Conservation (phyloP, 1,284 basidiomycete species). For the Ganoderma leucocontextum region DNA sequence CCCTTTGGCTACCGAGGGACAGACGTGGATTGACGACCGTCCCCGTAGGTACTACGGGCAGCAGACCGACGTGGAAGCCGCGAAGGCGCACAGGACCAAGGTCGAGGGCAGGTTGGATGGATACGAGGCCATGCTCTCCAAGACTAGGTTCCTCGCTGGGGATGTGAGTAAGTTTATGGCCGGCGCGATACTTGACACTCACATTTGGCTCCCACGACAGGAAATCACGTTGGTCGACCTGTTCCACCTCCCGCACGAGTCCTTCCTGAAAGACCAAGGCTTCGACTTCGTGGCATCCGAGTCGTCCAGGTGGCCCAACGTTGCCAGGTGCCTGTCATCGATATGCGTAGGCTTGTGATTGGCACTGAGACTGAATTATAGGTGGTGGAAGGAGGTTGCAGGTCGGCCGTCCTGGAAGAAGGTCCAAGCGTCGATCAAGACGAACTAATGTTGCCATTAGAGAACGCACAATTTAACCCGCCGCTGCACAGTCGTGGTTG, state of each 20-base stretch:
- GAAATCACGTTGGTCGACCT: not conserved
- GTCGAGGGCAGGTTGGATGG: not conserved
- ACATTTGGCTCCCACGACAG: not conserved
- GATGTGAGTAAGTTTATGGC: not conserved
- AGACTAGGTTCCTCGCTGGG: not conserved
- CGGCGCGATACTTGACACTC: not conserved
- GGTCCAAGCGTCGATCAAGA: slow-evolving; percentile 32
- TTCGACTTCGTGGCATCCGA: slow-evolving; percentile 32
- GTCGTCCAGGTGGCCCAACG: slow-evolving; percentile 40
- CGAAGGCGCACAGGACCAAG: not conserved
- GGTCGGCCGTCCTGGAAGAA: slow-evolving; percentile 47
- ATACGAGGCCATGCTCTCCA: not conserved
- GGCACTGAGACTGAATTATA: slow-evolving; percentile 14
- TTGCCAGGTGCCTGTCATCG: slow-evolving; percentile 32
- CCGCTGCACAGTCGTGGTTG: not conserved
- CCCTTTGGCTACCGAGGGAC: not conserved
- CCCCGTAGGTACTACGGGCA: not conserved
- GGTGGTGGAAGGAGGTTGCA: slow-evolving; percentile 49
- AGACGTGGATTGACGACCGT: not conserved
- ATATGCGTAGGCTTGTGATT: not conserved
- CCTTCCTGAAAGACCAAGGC: slow-evolving; percentile 33
- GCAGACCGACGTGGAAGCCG: not conserved
- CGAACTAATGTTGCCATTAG: not conserved
- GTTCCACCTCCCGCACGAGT: slow-evolving; percentile 55
- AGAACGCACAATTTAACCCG: not conserved